A percentile compares a stretch with the other conserved stretches of the same genome.
These are phyloP conservation scores for Xylaria acuta DNA, from an alignment of 495 filamentous ascomycete genomes.

Conservation along the genomic window DNA sequence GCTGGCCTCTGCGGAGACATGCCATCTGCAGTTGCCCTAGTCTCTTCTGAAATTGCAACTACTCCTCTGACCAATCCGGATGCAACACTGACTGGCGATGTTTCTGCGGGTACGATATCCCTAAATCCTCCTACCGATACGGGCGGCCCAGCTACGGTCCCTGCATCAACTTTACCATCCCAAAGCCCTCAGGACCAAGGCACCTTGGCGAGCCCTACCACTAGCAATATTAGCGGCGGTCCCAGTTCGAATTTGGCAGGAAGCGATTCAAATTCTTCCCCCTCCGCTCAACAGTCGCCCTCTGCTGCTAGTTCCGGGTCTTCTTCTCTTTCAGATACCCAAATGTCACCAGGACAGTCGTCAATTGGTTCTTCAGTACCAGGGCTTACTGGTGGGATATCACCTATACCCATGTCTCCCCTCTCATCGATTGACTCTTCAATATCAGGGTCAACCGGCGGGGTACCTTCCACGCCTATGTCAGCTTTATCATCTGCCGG, in stretches of 20 bases:
- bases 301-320: neutral
- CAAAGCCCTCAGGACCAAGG: neutral
- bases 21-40: conserved; percentile 19
- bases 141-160: neutral
- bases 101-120: conserved; percentile 9
- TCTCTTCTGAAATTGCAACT: conserved; percentile 24
- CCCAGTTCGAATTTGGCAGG: neutral
- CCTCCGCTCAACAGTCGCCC: neutral
- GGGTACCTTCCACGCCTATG: neutral
- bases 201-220: conserved; percentile 1
- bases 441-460: neutral
- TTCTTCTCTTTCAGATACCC: conserved; percentile 2
- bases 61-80: conserved; percentile 15
- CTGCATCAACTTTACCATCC: neutral
- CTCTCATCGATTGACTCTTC: neutral
- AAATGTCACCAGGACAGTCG: neutral
- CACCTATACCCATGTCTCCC: neutral
- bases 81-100: conserved; percentile 21
- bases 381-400: neutral
- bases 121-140: neutral
- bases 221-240: neutral
- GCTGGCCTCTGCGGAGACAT: conserved; percentile 29
- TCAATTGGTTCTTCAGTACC: neutral
- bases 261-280: neutral
- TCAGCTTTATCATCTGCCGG: neutral